A percentile compares a stretch with the other conserved stretches of the same genome.
Conservation (phyloP, 805 yeast genomes). For the Sugiyamaella valdiviana region DNA sequence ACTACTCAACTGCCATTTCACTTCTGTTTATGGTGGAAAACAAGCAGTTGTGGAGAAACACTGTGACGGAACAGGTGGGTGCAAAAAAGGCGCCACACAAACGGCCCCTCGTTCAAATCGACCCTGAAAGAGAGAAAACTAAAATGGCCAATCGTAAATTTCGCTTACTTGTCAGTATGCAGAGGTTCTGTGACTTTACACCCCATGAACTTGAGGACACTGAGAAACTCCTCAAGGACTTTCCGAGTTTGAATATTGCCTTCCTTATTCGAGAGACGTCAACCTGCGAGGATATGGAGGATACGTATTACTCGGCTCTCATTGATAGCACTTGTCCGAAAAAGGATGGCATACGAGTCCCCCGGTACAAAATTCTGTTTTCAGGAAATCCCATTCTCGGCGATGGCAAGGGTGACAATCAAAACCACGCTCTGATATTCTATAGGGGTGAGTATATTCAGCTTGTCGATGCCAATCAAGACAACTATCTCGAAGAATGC, state of each 20-base stretch:
- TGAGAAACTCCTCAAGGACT: conserved; percentile 75
- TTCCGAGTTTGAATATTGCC: conserved; percentile 63
- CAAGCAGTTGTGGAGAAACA: neutral
- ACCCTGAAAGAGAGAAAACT: no score
- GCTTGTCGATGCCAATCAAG: conserved; percentile 78
- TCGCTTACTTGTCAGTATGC: conserved; percentile 78
- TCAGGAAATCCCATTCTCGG: conserved; percentile 81
- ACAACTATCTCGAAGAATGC: conserved; percentile 76
- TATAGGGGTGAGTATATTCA: conserved; percentile 78
- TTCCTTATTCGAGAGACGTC: conserved; percentile 15
- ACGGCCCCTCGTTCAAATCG: no score
- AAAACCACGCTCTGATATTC: conserved; percentile 67
- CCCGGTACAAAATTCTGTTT: conserved; percentile 56
- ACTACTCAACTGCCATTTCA: conserved; percentile 67
- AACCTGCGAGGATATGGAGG: conserved; percentile 12
- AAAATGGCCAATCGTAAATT: conserved; percentile 77
- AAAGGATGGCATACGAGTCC: conserved; percentile 47
- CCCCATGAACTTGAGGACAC: conserved; percentile 76
- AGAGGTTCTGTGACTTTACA: conserved; percentile 66
- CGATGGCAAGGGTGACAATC: conserved; percentile 81
- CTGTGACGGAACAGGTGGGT: neutral
- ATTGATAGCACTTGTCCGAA: conserved; percentile 63
- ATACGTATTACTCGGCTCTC: conserved; percentile 48
- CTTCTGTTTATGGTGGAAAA: conserved; percentile 59
- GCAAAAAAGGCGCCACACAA: no score